Conservation (phyloP, 345 rosid genomes). For the Rhodamnia rubescens region DNA sequence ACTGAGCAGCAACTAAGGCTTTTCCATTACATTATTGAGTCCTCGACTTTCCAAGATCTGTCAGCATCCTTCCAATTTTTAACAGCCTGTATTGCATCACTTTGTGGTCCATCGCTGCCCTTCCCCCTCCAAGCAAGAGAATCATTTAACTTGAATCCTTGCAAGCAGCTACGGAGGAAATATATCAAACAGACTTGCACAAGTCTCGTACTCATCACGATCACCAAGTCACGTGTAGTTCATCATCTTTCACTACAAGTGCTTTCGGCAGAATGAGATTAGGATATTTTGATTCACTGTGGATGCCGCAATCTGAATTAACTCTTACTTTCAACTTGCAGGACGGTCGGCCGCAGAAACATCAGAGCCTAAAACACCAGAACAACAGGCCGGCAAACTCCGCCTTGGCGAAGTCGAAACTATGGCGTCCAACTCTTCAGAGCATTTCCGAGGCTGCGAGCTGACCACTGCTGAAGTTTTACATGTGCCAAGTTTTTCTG, state of each 20-base stretch:
- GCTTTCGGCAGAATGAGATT: neutral
- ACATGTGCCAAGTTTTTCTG: neutral
- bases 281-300: neutral
- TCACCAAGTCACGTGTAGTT: neutral
- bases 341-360: neutral
- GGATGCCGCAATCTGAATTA: neutral
- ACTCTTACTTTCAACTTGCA: neutral
- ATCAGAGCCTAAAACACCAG: conserved; percentile 41
- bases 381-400: conserved; percentile 34
- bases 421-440: conserved; percentile 81
- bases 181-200: neutral
- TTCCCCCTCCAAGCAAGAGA: neutral
- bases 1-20: neutral
- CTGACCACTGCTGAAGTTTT: conserved; percentile 9
- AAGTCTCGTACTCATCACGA: neutral
- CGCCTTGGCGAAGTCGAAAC: conserved; percentile 37
- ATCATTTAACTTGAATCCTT: neutral
- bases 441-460: conserved; percentile 74
- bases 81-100: neutral
- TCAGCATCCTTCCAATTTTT: neutral
- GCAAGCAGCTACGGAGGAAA: neutral
- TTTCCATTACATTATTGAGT: neutral
- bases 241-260: neutral
- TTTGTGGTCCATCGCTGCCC: neutral
- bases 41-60: neutral